Evolutionary conservation across 306 rosid species (phyloP), one percentile per base, ranked within the genome.

Genomic region (Pyrus bretschneideri): DNA sequence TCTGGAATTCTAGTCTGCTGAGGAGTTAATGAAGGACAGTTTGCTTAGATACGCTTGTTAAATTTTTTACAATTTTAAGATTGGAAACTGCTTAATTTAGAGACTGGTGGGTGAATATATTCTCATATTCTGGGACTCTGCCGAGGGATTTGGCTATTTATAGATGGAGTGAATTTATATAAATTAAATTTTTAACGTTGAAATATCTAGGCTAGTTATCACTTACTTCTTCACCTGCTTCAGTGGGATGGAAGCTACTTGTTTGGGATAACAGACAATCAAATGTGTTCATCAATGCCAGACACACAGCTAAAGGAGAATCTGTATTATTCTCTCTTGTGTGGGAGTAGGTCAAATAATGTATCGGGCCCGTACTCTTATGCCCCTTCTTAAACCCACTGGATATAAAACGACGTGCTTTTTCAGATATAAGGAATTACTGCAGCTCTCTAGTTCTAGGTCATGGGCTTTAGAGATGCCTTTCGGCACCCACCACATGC

Each of bases 191-290:
- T 30, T 30, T 40, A 35, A 40, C 17, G 73, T 25, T 40, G 58
- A 42, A 57, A 21, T 15, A 11, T 30, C 19, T 4, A n/a, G 14
- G 54, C 19, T 49, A 49, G 19, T 1, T 49, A 9, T 33, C 29
- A 21, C 33, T 30, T 6, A 57, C 6, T 35, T 72, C 14, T 23
- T 18, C 22, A 57, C 46, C 76, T 35, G 67, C 75, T 54, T 52
- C 45, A 12, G 42, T 18, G 61, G 45, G 40, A 64, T 13, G 49
- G 76, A 69, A 78, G 73, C 85, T 85, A 19, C 86, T 69, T 67
- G 65, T 81, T 83, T 67, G 42, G 81, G 69, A 79, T 79, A 78
- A 75, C 52, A 79, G 69, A 81, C 86, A 81, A 84, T 35, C 82
- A 35, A 69, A 74, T 75, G 72, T 42, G 9, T 76, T 79, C 77